phyloP scores from a whole-genome alignment of 1,284 basidiomycete genomes.

The Malassezia dermatis region DNA sequence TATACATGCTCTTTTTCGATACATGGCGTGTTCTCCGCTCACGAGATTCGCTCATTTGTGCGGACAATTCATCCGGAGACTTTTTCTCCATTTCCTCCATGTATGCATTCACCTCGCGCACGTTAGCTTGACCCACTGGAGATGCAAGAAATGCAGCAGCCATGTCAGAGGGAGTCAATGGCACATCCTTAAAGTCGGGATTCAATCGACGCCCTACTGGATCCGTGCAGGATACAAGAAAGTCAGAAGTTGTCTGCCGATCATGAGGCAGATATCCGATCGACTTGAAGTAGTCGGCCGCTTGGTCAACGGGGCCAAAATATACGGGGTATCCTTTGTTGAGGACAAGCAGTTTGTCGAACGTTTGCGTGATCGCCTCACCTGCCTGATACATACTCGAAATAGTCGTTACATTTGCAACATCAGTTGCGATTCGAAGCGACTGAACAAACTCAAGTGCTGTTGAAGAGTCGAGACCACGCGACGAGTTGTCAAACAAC shows the following conservation, averaged over 20 bases:
- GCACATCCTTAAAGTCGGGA: conserved; percentile 39
- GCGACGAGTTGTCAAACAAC: conserved; percentile 34
- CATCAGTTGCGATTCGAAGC: conserved; percentile 30
- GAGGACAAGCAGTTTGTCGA: conserved; percentile 41
- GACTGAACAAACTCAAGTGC: conserved; percentile 35
- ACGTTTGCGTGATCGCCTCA: conserved; percentile 29
- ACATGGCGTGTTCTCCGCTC: conserved; percentile 24
- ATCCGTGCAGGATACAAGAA: conserved; percentile 50
- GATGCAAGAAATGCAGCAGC: conserved; percentile 25
- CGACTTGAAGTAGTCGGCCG: conserved; percentile 28
- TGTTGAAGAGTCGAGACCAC: conserved; percentile 36
- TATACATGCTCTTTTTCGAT: conserved; percentile 22
- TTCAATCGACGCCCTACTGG: conserved; percentile 47
- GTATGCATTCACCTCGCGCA: conserved; percentile 25
- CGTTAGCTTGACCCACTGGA: conserved; percentile 19
- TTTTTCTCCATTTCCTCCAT: conserved; percentile 8
- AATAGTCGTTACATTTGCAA: conserved; percentile 21
- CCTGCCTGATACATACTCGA: conserved; percentile 40
- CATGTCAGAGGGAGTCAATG: conserved; percentile 32
- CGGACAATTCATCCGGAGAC: not conserved
- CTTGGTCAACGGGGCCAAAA: conserved; percentile 29
- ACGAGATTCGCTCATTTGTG: conserved; percentile 10
- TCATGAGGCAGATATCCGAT: conserved; percentile 50
- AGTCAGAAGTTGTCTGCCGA: conserved; percentile 39
- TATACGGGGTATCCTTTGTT: conserved; percentile 43